These are phyloP conservation scores for Capsicum pubescens DNA, from an alignment of 257 asterid species.

Conservation along the genomic window DNA sequence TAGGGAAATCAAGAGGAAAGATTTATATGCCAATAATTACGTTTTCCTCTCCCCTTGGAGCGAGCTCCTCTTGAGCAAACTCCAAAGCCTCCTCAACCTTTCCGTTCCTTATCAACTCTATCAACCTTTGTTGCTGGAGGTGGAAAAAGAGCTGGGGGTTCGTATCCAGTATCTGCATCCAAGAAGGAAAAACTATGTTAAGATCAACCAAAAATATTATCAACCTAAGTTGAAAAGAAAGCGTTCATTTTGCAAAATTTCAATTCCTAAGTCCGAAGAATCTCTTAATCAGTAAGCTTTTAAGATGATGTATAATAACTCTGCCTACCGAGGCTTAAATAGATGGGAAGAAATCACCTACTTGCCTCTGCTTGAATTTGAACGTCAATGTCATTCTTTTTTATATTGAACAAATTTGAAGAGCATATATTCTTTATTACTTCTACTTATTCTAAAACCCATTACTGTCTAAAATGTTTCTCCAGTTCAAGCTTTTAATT, in stretches of 20 bases:
- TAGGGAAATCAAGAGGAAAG: background rate
- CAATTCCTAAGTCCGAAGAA: slow-evolving; percentile 4
- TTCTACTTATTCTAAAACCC: background rate
- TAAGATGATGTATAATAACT: background rate
- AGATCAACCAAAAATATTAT: background rate
- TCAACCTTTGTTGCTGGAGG: slow-evolving; percentile 89
- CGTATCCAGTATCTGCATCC: slow-evolving; percentile 84
- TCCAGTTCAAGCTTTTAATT: background rate
- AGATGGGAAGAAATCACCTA: background rate
- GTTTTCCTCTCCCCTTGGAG: slow-evolving; percentile 94
- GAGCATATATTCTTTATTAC: background rate
- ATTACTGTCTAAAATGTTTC: background rate
- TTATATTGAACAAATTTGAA: background rate
- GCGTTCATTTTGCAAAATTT: background rate
- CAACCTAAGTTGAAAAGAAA: background rate
- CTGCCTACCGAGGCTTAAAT: background rate
- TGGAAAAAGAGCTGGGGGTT: slow-evolving; percentile 90
- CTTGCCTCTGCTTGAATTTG: background rate
- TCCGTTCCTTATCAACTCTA: slow-evolving; percentile 79
- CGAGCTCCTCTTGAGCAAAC: slow-evolving; percentile 95
- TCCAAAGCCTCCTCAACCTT: slow-evolving; percentile 86
- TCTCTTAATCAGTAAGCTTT: background rate
- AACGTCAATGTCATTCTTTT: background rate
- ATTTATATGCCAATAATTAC: slow-evolving; percentile 42
- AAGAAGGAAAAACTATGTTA: slow-evolving; percentile 25